These are phyloP conservation scores for Nemania abortiva DNA, from an alignment of 2,329 filamentous ascomycete species.

Conservation along the genomic window DNA sequence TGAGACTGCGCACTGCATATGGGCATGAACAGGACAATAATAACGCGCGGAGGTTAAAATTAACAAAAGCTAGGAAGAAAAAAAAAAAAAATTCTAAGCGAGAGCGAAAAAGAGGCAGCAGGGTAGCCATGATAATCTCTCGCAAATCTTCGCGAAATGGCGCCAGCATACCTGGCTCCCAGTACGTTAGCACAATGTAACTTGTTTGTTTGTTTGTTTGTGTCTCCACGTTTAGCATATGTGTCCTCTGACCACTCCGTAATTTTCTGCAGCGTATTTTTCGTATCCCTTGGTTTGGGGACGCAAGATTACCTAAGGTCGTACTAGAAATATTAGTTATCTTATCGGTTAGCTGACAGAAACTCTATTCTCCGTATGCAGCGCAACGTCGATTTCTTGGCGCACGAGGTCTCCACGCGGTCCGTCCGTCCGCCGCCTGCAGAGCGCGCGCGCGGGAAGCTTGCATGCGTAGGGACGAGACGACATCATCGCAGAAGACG, in stretches of 20 bases:
- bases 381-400: conserved; percentile 32
- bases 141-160: neutral
- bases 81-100: neutral
- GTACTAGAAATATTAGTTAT: neutral
- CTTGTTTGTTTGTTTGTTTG: neutral
- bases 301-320: neutral
- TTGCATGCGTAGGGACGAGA: conserved; percentile 26
- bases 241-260: neutral
- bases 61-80: neutral
- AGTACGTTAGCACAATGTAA: too few relatives aligned
- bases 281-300: too few relatives aligned
- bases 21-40: neutral
- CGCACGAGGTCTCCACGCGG: conserved; percentile 38
- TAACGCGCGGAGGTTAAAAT: neutral
- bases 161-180: neutral
- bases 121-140: neutral
- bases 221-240: neutral
- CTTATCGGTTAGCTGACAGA: neutral
- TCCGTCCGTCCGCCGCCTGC: conserved; percentile 31
- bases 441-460: conserved; percentile 30
- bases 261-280: too few relatives aligned
- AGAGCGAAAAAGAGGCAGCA: too few relatives aligned
- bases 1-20: neutral
- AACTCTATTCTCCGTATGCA: conserved; percentile 18
- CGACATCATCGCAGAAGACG: neutral